These are phyloP conservation scores for Euphorbia celastroides DNA, from an alignment of 441 rosid species.

Conservation along the genomic window DNA sequence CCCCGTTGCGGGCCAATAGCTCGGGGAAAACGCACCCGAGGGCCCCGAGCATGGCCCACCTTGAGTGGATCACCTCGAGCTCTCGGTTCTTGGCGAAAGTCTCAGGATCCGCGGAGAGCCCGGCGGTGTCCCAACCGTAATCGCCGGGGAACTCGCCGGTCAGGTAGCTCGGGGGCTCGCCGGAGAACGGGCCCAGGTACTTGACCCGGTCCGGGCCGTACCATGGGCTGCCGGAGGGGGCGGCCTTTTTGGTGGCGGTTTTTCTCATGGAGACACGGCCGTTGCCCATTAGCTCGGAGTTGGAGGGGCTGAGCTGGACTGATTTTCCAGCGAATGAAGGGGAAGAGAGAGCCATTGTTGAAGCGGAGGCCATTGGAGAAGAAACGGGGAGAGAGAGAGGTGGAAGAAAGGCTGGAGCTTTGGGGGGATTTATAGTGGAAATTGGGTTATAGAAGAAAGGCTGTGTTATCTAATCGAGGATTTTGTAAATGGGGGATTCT, in stretches of 20 bases:
- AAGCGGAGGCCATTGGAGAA: conserved; percentile 5
- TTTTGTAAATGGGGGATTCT: background rate
- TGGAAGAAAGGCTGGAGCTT: no score
- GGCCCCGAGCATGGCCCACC: conserved; percentile 35
- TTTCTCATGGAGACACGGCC: background rate
- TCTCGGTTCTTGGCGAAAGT: conserved; percentile 26
- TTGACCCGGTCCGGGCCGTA: background rate
- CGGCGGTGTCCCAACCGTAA: conserved; percentile 31
- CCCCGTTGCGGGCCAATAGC: conserved; percentile 24
- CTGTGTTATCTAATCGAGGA: background rate
- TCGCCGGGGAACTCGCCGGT: conserved; percentile 25
- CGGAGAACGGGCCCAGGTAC: conserved; percentile 27
- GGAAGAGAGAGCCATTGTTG: background rate
- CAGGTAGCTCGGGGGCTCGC: conserved; percentile 18
- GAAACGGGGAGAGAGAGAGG: background rate
- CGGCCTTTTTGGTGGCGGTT: background rate
- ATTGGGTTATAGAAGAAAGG: no score
- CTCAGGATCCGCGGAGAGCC: conserved; percentile 26
- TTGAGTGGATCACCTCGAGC: conserved; percentile 26
- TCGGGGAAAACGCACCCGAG: conserved; percentile 26
- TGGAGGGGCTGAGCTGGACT: background rate
- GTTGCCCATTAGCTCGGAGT: background rate
- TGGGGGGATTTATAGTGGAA: background rate
- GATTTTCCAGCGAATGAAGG: background rate
- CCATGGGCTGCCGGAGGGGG: background rate